phyloP scores from a whole-genome alignment of 2,329 filamentous ascomycete genomes.

The Didymella pomorum region DNA sequence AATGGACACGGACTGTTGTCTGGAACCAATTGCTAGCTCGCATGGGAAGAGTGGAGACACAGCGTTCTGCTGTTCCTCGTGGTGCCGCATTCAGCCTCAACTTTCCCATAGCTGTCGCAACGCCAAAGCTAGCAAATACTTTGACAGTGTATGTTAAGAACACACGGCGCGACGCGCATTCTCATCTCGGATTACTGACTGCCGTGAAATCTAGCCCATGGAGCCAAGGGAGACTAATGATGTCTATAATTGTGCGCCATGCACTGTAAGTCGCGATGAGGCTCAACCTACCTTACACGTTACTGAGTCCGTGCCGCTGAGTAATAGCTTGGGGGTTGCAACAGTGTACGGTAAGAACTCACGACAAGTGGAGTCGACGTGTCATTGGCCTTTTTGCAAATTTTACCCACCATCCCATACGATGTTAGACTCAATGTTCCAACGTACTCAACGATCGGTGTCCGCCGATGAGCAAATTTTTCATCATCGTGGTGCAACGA shows the following conservation, averaged over 20 bases:
- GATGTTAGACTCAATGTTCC: slow-evolving; percentile 32
- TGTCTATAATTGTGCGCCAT: slow-evolving; percentile 1
- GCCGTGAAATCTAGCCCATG: slow-evolving; percentile 7
- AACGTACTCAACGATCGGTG: slow-evolving; percentile 24
- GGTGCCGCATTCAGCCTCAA: slow-evolving; percentile 21
- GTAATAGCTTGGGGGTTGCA: background rate
- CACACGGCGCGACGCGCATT: slow-evolving; percentile 1
- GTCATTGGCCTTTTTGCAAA: slow-evolving; percentile 32
- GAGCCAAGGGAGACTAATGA: slow-evolving; percentile 12
- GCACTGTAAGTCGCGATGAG: slow-evolving; percentile 10
- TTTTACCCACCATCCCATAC: slow-evolving; percentile 35
- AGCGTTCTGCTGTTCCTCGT: slow-evolving; percentile 6
- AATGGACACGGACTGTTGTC: slow-evolving; percentile 12
- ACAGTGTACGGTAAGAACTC: background rate
- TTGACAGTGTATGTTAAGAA: slow-evolving; percentile 18
- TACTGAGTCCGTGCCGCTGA: slow-evolving; percentile 1
- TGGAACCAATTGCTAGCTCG: slow-evolving; percentile 17
- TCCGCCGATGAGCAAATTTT: slow-evolving; percentile 26
- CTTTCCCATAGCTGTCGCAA: slow-evolving; percentile 16
- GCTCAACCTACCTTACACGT: slow-evolving; percentile 13
- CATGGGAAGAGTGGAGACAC: slow-evolving; percentile 7
- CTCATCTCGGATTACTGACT: slow-evolving; percentile 5
- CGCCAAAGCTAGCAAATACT: slow-evolving; percentile 4
- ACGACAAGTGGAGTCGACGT: slow-evolving; percentile 32
- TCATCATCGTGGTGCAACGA: slow-evolving; percentile 16